Percentiles rank a stretch among this genome's conserved stretches.
Evolutionary conservation across 2,329 filamentous ascomycete species (phyloP).

Genomic region (Moelleriella libera): DNA sequence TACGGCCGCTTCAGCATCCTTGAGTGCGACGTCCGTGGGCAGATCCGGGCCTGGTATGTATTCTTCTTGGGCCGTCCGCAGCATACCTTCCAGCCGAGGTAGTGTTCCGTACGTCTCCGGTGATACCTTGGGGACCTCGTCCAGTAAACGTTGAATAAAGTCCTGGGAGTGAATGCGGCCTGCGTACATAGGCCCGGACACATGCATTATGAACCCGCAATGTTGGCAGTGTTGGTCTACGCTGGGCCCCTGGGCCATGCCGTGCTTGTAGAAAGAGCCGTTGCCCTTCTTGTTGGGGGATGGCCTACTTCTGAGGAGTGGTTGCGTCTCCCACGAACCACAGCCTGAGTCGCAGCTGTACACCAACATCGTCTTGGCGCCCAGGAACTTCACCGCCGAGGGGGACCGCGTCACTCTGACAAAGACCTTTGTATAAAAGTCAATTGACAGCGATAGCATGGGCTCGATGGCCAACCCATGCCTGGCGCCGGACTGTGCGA

Average conservation of each 20-base stretch:
- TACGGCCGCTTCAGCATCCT: conserved; percentile 39
- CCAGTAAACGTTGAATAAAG: conserved; percentile 70
- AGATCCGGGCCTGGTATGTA: conserved; percentile 23
- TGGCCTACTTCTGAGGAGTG: conserved; percentile 55
- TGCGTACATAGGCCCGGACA: conserved; percentile 90
- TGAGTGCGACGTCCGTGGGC: conserved; percentile 22
- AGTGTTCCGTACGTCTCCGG: conserved; percentile 64
- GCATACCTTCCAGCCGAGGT: conserved; percentile 77
- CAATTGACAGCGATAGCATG: conserved; percentile 81
- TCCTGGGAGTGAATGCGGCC: conserved; percentile 73
- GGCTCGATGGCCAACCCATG: conserved; percentile 87
- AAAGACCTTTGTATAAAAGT: conserved; percentile 88
- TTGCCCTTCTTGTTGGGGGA: conserved; percentile 56
- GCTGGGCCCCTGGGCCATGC: conserved; percentile 56
- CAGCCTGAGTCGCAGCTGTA: conserved; percentile 88
- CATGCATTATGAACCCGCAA: conserved; percentile 74
- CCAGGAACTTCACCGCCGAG: conserved; percentile 76
- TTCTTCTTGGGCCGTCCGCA: conserved; percentile 79
- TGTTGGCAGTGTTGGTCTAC: conserved; percentile 58
- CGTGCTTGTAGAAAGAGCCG: conserved; percentile 63
- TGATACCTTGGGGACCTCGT: conserved; percentile 53
- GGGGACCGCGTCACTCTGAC: conserved; percentile 69
- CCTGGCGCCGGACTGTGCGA: conserved; percentile 66
- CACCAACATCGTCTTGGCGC: conserved; percentile 82
- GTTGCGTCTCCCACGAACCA: conserved; percentile 79